Evolutionary conservation across 2,329 filamentous ascomycete species (phyloP).

Genomic region (Pezicula rhizophila): DNA sequence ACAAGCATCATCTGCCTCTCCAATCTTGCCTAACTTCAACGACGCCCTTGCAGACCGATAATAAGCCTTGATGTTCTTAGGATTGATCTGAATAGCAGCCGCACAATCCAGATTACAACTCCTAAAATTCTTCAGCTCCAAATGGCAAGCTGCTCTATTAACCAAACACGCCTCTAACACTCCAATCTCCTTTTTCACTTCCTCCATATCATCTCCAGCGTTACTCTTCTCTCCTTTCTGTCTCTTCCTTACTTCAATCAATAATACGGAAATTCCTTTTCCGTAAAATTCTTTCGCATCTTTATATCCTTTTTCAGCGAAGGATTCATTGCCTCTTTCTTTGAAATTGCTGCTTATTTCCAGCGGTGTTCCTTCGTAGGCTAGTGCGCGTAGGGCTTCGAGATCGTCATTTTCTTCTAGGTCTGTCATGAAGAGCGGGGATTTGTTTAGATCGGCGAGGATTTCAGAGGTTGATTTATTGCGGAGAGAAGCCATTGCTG

Average conservation of each 20-base stretch:
- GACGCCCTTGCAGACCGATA: conserved; percentile 80
- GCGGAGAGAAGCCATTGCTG: conserved; percentile 50
- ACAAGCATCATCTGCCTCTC: conserved; percentile 77
- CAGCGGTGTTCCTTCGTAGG: conserved; percentile 83
- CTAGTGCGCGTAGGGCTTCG: conserved; percentile 81
- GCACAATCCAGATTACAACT: conserved; percentile 82
- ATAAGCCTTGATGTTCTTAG: conserved; percentile 79
- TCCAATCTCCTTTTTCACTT: conserved; percentile 44
- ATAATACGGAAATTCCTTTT: conserved; percentile 73
- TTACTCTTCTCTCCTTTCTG: conserved; percentile 36
- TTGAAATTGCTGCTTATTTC: conserved; percentile 84
- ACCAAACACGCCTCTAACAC: conserved; percentile 72
- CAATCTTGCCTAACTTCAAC: conserved; percentile 69
- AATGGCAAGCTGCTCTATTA: conserved; percentile 85
- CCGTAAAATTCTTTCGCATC: conserved; percentile 90
- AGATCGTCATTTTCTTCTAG: conserved; percentile 79
- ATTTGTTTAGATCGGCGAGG: conserved; percentile 58
- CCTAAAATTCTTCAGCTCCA: conserved; percentile 84
- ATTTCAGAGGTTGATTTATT: conserved; percentile 54
- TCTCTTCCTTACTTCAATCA: conserved; percentile 53
- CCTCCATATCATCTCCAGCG: conserved; percentile 36
- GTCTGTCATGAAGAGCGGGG: conserved; percentile 93
- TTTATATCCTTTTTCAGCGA: conserved; percentile 63
- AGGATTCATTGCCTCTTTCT: conserved; percentile 86
- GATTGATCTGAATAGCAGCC: conserved; percentile 70